These are phyloP conservation scores for Mangifera indica DNA, from an alignment of 345 rosid species.

Conservation along the genomic window DNA sequence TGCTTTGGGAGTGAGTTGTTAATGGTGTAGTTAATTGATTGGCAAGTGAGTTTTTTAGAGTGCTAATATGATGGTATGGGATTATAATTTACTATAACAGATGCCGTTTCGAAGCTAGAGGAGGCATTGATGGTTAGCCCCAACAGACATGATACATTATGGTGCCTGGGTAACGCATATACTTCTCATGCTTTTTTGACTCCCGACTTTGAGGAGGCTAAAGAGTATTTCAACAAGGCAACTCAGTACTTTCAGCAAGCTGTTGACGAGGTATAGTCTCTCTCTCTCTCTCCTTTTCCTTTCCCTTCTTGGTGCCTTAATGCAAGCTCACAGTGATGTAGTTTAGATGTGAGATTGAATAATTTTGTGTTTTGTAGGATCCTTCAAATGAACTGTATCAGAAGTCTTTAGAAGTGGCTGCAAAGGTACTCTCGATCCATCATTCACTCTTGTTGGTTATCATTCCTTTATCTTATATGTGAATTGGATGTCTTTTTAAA, in stretches of 20 bases:
- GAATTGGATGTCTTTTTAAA: constrained; percentile 2
- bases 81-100: constrained; percentile 30
- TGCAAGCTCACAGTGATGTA: neutral
- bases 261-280: constrained; percentile 50
- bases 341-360: constrained; percentile 7
- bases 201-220: constrained; percentile 66
- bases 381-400: constrained; percentile 66
- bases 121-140: constrained; percentile 72
- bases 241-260: constrained; percentile 68
- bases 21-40: neutral
- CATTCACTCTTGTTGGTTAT: neutral
- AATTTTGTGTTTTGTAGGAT: constrained; percentile 47
- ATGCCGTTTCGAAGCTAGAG: constrained; percentile 78
- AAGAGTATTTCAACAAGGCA: constrained; percentile 58
- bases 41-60: neutral
- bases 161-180: constrained; percentile 90
- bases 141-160: constrained; percentile 65
- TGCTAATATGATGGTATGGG: neutral
- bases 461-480: constrained; percentile 5
- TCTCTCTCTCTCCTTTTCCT: too few relatives aligned
- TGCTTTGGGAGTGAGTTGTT: neutral
- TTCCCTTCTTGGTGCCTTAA: too few relatives aligned
- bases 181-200: constrained; percentile 76
- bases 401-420: constrained; percentile 68
- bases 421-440: constrained; percentile 53